Evolutionary conservation across 257 asterid genomes (phyloP), one percentile per base, ranked within the genome.

Genomic region (Fraxinus excelsior): DNA sequence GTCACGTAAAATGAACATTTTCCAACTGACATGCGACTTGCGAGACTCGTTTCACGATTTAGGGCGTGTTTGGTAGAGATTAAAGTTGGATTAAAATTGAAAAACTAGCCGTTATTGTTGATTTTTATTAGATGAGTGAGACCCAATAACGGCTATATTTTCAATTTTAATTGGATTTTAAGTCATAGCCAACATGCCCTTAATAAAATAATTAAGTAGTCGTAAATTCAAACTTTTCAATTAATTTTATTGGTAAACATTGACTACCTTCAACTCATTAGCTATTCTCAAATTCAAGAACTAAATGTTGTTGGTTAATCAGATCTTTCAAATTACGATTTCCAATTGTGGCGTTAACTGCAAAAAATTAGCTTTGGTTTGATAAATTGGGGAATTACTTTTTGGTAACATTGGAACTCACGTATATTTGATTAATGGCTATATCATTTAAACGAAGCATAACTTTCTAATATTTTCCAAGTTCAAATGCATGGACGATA

Each of bases 301-400:
- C 21, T 37, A 70, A 7, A 70, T 6, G 35, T 19, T 70, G 18
- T 68, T 10, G 3, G 34, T 32, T 70, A 7, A 58, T 23, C 13
- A 23, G 32, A 60, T 60, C 5, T 60, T 60, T 64, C 72, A 51
- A 67, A 70, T 76, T 46, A 19, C 46, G 28, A 26, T 72, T 76
- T 79, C 85, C 84, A 18, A 62, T 53, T 70, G 73, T 71, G 75
- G 89, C 71, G 67, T 70, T 76, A 76, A 81, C 86, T 87, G 81
- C 83, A 82, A 80, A 75, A 80, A 74, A 38, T 56, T 82, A 86
- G 89, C 90, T 64, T 82, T 73, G 76, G 74, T 75, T 80, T 53
- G 13, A 7, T n/a, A n/a, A n/a, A n/a, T 84, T 86, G 11, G 5
- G 84, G 86, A 82, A 84, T 77, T 31, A n/a, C 64, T 38, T 70